Percentiles rank a stretch among this genome's conserved stretches.
phyloP scores from a whole-genome alignment of 768 basidiomycete species.

The Dioszegia hungarica region DNA sequence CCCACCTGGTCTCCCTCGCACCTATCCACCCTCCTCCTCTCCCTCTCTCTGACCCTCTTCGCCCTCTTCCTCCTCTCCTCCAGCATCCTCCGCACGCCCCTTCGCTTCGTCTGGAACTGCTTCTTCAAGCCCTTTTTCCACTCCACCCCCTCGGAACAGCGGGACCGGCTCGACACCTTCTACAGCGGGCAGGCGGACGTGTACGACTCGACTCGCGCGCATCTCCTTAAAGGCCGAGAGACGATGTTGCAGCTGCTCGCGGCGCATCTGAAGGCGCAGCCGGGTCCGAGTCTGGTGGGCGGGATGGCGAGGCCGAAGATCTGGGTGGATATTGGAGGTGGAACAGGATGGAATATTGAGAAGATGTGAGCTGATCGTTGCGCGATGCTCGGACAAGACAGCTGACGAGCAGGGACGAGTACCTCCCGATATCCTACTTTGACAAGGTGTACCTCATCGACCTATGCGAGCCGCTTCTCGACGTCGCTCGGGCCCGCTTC shows the following conservation, averaged over 20 bases:
- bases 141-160: constrained; percentile 26
- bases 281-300: not conserved
- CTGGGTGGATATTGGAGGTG: constrained; percentile 76
- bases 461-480: constrained; percentile 65
- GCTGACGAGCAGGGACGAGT: constrained; percentile 52
- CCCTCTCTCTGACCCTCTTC: constrained; percentile 18
- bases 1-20: constrained; percentile 1
- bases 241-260: constrained; percentile 69
- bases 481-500: constrained; percentile 67
- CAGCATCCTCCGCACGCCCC: constrained; percentile 14
- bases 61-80: constrained; percentile 11
- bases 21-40: constrained; percentile 16
- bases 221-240: constrained; percentile 63
- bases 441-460: constrained; percentile 69
- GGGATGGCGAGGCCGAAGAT: constrained; percentile 56
- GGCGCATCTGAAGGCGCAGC: constrained; percentile 58
- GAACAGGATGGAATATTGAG: constrained; percentile 71
- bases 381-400: not conserved
- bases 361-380: constrained; percentile 51
- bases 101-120: constrained; percentile 49
- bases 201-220: constrained; percentile 64
- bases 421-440: constrained; percentile 57
- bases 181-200: constrained; percentile 66
- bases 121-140: constrained; percentile 48
- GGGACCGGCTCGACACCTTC: constrained; percentile 53